These are phyloP conservation scores for Ophiostoma piceae DNA, from an alignment of 2,329 filamentous ascomycete species.

Conservation along the genomic window DNA sequence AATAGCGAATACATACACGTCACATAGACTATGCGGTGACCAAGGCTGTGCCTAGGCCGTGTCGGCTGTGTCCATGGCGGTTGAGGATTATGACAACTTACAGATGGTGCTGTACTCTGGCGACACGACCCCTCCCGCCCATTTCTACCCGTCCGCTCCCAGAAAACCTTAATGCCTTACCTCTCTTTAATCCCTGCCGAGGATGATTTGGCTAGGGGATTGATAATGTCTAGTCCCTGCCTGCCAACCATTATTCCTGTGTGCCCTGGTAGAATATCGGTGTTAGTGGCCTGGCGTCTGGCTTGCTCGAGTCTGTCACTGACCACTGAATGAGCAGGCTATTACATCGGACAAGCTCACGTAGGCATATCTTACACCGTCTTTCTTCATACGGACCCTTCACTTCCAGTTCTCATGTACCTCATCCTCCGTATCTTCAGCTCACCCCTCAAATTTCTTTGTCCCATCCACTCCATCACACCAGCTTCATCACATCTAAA, in stretches of 20 bases:
- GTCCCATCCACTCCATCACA: neutral
- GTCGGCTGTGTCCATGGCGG: no score
- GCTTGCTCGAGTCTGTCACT: neutral
- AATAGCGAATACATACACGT: no score
- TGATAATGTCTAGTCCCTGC: neutral
- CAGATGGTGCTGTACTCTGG: neutral
- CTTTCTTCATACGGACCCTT: neutral
- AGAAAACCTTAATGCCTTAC: conserved; percentile 25
- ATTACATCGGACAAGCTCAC: neutral
- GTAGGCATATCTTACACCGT: neutral
- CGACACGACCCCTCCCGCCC: conserved; percentile 10
- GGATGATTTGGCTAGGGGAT: neutral
- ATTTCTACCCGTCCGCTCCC: conserved; percentile 17
- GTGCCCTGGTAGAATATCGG: neutral
- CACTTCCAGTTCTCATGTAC: neutral
- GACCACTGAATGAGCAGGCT: neutral
- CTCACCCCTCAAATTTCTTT: neutral
- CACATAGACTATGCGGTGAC: no score
- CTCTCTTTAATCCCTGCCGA: conserved; percentile 18
- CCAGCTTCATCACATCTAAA: neutral
- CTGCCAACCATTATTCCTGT: neutral
- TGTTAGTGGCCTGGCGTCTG: neutral
- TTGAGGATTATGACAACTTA: neutral
- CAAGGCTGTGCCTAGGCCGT: no score
- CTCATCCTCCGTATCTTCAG: neutral